A percentile compares a stretch with the other conserved stretches of the same genome.
These are phyloP conservation scores for Climacium dendroides DNA, from an alignment of 225 moss, liverwort and hornwort genomes.

Conservation along the genomic window DNA sequence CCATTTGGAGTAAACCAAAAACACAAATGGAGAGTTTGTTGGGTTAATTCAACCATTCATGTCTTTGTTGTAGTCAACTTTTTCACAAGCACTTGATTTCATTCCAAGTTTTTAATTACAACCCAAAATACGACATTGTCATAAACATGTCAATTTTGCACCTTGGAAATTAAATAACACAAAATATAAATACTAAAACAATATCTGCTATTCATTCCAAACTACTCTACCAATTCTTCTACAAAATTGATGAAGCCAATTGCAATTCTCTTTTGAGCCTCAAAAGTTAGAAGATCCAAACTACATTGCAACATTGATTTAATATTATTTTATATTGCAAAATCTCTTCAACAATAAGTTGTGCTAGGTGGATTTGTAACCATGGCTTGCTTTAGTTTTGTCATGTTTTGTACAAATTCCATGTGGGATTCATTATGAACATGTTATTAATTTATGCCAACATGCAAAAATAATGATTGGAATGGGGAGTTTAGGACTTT, in stretches of 20 bases:
- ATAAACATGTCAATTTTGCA: not conserved
- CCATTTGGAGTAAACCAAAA: fast-evolving
- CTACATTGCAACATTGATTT: not conserved
- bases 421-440: not conserved
- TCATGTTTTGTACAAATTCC: not conserved
- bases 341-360: not conserved
- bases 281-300: not conserved
- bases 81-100: not conserved
- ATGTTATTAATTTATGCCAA: too few relatives aligned
- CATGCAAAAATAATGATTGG: too few relatives aligned
- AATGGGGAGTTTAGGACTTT: too few relatives aligned
- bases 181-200: too few relatives aligned
- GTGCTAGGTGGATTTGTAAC: not conserved
- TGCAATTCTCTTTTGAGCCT: not conserved
- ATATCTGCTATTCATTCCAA: too few relatives aligned
- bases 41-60: not conserved
- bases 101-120: not conserved
- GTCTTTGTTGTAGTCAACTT: fast-evolving
- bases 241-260: too few relatives aligned
- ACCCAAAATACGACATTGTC: not conserved
- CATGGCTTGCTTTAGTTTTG: not conserved
- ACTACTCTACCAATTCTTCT: too few relatives aligned
- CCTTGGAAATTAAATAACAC: not conserved
- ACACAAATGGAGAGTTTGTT: not conserved
- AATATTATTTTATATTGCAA: not conserved